A percentile compares a stretch with the other conserved stretches of the same genome.
Conservation (phyloP, 129 eudicot genomes). For the Lactuca sativa region DNA sequence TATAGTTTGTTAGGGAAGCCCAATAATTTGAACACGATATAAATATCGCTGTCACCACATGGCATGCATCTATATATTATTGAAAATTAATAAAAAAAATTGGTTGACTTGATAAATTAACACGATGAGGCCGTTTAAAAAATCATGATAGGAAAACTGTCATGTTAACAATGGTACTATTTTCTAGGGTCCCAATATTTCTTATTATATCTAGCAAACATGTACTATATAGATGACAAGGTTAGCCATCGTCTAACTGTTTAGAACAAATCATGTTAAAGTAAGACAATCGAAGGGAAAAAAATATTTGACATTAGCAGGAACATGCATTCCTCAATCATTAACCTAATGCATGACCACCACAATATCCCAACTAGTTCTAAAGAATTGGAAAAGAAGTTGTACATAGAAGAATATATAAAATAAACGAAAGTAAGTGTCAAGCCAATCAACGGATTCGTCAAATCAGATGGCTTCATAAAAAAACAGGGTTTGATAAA, state of each 20-base stretch:
- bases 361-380: background rate
- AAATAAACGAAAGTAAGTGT: background rate
- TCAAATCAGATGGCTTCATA: too few species aligned
- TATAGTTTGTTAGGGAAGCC: constrained; percentile 8
- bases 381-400: background rate
- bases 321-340: constrained; percentile 17
- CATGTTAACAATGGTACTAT: too few species aligned
- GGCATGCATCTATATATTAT: constrained; percentile 13
- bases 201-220: too few species aligned
- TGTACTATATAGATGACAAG: background rate
- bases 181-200: too few species aligned
- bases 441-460: too few species aligned
- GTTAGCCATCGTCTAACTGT: background rate
- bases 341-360: constrained; percentile 22
- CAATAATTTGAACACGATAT: background rate
- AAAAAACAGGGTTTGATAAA: too few species aligned
- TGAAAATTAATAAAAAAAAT: too few species aligned
- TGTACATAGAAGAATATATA: background rate
- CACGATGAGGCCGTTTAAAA: background rate
- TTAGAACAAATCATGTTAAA: background rate
- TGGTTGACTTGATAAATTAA: background rate
- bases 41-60: background rate
- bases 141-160: background rate
- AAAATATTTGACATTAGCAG: constrained; percentile 16
- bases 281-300: background rate